Conservation (phyloP, 371 early-diverging fungal genomes). For the Mucor velutinosus region DNA sequence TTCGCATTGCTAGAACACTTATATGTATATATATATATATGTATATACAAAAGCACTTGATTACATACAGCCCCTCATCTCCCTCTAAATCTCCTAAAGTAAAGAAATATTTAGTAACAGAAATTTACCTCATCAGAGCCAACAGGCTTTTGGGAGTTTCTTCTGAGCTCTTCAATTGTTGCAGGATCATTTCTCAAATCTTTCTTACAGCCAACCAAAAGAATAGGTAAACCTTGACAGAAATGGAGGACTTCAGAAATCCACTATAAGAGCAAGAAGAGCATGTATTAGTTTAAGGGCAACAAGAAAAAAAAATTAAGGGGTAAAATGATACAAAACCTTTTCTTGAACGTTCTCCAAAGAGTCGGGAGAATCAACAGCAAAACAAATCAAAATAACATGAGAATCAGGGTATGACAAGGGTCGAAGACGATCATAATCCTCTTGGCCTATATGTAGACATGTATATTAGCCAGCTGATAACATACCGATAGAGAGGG, state of each 20-base stretch:
- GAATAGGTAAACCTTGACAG: conserved; percentile 85
- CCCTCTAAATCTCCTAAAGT: not conserved
- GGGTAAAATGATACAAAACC: conserved; percentile 37
- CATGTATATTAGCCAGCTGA: not conserved
- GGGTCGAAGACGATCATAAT: conserved; percentile 96
- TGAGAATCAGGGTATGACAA: conserved; percentile 96
- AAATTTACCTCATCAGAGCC: conserved; percentile 71
- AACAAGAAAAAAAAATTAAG: conserved; percentile 6
- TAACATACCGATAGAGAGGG: not conserved
- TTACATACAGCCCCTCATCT: conserved; percentile 1
- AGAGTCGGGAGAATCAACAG: conserved; percentile 92
- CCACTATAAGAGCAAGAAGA: conserved; percentile 57
- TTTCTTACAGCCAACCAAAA: conserved; percentile 91
- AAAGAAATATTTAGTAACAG: not conserved
- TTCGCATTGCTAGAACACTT: not conserved
- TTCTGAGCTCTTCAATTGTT: conserved; percentile 77
- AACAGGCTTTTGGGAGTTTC: conserved; percentile 82
- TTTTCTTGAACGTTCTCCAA: conserved; percentile 93
- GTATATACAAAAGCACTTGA: conserved; percentile 4
- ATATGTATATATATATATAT: not conserved
- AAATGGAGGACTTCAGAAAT: conserved; percentile 91
- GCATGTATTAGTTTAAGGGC: not conserved
- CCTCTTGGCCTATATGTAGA: conserved; percentile 78
- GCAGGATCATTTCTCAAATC: conserved; percentile 87
- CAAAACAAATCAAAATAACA: conserved; percentile 95